Percentiles rank a stretch among this genome's conserved stretches.
Conservation (phyloP, 75 land plant species). For the Pinus tabuliformis region DNA sequence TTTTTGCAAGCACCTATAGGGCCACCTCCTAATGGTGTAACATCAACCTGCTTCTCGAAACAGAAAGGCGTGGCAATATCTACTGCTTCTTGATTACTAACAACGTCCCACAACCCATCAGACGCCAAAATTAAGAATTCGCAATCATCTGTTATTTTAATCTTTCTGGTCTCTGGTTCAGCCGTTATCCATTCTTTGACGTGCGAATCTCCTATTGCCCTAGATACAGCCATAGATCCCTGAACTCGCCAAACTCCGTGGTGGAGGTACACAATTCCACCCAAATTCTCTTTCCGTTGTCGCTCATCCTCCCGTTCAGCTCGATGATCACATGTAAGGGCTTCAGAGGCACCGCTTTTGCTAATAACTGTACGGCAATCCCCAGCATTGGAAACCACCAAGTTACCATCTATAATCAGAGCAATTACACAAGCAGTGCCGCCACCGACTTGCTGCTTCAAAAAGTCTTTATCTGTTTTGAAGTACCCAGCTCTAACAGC, state of each 20-base stretch:
- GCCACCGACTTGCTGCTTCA: slow-evolving; percentile 28
- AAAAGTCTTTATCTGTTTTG: slow-evolving; percentile 62
- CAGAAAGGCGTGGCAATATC: no score
- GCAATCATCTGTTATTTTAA: slow-evolving; percentile 16
- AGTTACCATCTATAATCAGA: slow-evolving; percentile 36
- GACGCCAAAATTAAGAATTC: slow-evolving; percentile 39
- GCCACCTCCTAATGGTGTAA: no score
- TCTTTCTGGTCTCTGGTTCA: slow-evolving; percentile 20
- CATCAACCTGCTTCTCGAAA: no score
- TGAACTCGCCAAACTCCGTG: slow-evolving; percentile 60
- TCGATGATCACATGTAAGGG: slow-evolving; percentile 68
- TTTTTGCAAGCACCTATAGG: slow-evolving; percentile 43
- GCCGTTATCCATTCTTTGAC: slow-evolving; percentile 44
- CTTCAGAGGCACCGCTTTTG: slow-evolving; percentile 56
- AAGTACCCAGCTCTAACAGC: slow-evolving; percentile 61
- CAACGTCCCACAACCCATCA: slow-evolving; percentile 48
- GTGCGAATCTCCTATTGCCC: slow-evolving; percentile 57
- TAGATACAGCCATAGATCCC: slow-evolving; percentile 35
- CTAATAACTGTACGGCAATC: slow-evolving; percentile 75
- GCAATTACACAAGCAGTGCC: slow-evolving; percentile 82
- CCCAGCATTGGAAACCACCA: slow-evolving; percentile 74
- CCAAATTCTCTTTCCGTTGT: slow-evolving; percentile 47
- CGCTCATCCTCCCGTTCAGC: slow-evolving; percentile 64
- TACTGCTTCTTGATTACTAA: neutral
- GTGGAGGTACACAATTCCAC: slow-evolving; percentile 57